Evolutionary conservation across 768 basidiomycete genomes (phyloP).

Genomic region (Tubosaeta sp.): DNA sequence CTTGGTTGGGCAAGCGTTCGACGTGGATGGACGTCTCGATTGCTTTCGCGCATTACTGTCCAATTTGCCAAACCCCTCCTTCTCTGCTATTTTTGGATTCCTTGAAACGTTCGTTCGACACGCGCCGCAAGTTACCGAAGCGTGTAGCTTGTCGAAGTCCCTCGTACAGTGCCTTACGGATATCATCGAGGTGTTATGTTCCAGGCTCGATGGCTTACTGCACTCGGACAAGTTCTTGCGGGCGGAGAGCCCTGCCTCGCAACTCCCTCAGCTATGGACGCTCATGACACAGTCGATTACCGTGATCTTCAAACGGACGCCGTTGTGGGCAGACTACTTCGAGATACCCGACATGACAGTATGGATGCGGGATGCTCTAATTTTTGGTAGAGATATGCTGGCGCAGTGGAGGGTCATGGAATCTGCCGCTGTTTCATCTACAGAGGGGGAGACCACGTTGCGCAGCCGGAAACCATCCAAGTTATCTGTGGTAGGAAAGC

Average conservation of each 20-base stretch:
- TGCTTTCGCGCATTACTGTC: slow-evolving; percentile 78
- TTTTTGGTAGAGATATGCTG: slow-evolving; percentile 85
- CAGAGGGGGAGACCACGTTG: slow-evolving; percentile 16
- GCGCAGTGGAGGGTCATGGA: slow-evolving; percentile 80
- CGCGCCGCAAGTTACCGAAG: slow-evolving; percentile 70
- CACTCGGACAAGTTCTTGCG: slow-evolving; percentile 51
- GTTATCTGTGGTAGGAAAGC: slow-evolving; percentile 57
- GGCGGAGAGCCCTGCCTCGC: slow-evolving; percentile 42
- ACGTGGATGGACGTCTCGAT: slow-evolving; percentile 84
- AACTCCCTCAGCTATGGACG: slow-evolving; percentile 72
- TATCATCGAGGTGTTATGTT: slow-evolving; percentile 83
- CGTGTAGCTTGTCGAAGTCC: slow-evolving; percentile 82
- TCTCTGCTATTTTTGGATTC: slow-evolving; percentile 69
- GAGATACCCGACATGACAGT: slow-evolving; percentile 81
- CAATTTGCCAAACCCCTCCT: slow-evolving; percentile 57
- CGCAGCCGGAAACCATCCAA: slow-evolving; percentile 36
- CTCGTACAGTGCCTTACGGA: slow-evolving; percentile 92
- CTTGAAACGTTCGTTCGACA: slow-evolving; percentile 61
- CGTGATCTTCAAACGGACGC: slow-evolving; percentile 81
- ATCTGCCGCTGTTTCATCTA: slow-evolving; percentile 38
- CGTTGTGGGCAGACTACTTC: slow-evolving; percentile 76
- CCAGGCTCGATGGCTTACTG: slow-evolving; percentile 65
- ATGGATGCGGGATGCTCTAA: slow-evolving; percentile 98
- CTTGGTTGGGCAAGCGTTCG: slow-evolving; percentile 80
- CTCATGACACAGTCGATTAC: slow-evolving; percentile 76